Percentiles rank a stretch among this genome's conserved stretches.
These are phyloP conservation scores for Hammondia hammondi DNA, from an alignment of 169 alveolate species.

Conservation along the genomic window DNA sequence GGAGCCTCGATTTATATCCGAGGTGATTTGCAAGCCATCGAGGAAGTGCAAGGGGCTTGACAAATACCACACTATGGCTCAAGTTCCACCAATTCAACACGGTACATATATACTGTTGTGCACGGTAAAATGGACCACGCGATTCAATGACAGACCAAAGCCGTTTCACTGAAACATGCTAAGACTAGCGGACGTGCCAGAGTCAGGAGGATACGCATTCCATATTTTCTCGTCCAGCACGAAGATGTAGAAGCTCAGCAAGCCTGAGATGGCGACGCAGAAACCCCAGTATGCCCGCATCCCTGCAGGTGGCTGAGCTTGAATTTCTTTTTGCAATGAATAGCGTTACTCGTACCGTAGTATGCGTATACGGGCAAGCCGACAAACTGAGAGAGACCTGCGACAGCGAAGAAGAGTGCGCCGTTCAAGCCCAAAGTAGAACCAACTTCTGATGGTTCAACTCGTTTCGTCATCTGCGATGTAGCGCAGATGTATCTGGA, in stretches of 20 bases:
- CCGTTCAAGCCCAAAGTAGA: conserved; percentile 56
- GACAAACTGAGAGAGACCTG: conserved; percentile 56
- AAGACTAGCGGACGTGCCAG: background rate
- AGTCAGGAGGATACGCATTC: conserved; percentile 52
- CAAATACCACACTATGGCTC: background rate
- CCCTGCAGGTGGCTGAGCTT: background rate
- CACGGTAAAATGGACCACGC: too few relatives aligned
- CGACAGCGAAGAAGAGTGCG: conserved; percentile 62
- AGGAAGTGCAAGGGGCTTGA: background rate
- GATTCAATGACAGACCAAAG: background rate
- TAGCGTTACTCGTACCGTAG: conserved; percentile 35
- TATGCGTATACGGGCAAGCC: conserved; percentile 60
- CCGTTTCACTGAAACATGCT: conserved; percentile 9
- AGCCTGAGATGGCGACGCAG: conserved; percentile 37
- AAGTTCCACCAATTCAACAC: background rate
- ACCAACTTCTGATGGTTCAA: conserved; percentile 51
- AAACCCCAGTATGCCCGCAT: conserved; percentile 60
- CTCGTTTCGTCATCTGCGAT: conserved; percentile 67
- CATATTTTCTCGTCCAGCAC: conserved; percentile 37
- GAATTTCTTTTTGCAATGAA: background rate
- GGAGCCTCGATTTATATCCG: background rate
- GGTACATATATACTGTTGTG: too few relatives aligned
- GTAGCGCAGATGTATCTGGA: conserved; percentile 65
- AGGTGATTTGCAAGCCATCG: background rate
- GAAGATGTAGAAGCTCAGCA: conserved; percentile 41